phyloP scores from a whole-genome alignment of 495 filamentous ascomycete genomes.

The Aspergillus wentii region DNA sequence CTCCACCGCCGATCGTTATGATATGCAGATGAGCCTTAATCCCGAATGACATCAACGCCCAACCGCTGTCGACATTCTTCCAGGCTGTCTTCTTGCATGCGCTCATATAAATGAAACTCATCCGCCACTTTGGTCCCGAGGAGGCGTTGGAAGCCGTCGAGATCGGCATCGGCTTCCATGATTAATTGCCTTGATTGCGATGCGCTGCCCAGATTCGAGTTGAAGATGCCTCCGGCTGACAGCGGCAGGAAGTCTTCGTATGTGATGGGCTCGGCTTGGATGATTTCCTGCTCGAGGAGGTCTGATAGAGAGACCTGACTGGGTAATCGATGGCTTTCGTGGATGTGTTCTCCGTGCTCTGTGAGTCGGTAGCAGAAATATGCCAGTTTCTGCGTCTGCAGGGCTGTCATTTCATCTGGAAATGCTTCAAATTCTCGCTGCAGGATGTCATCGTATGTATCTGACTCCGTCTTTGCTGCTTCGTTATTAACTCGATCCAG shows the following conservation, averaged over 20 bases:
- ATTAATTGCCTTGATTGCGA: slow-evolving; percentile 21
- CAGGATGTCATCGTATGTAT: slow-evolving; percentile 18
- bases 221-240: slow-evolving; percentile 39
- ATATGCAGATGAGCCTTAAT: too few species aligned
- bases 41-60: neutral
- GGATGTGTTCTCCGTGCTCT: slow-evolving; percentile 1
- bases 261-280: slow-evolving; percentile 29
- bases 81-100: slow-evolving; percentile 22
- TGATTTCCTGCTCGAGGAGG: slow-evolving; percentile 15
- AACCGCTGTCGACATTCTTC: slow-evolving; percentile 16
- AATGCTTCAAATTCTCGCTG: slow-evolving; percentile 20
- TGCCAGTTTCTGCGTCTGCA: slow-evolving; percentile 23
- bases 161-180: slow-evolving; percentile 24
- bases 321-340: slow-evolving; percentile 6
- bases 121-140: slow-evolving; percentile 16
- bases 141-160: slow-evolving; percentile 26
- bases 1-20: too few species aligned
- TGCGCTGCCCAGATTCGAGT: slow-evolving; percentile 27
- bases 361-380: slow-evolving; percentile 27
- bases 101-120: slow-evolving; percentile 24
- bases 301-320: slow-evolving; percentile 6
- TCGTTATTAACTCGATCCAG: slow-evolving; percentile 21
- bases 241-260: slow-evolving; percentile 43
- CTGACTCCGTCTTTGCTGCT: slow-evolving; percentile 3
- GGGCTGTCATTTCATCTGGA: slow-evolving; percentile 22